Base-by-base conservation (phyloP, 2,329 filamentous ascomycete species). In the Macrophomina pseudophaseolina region DNA sequence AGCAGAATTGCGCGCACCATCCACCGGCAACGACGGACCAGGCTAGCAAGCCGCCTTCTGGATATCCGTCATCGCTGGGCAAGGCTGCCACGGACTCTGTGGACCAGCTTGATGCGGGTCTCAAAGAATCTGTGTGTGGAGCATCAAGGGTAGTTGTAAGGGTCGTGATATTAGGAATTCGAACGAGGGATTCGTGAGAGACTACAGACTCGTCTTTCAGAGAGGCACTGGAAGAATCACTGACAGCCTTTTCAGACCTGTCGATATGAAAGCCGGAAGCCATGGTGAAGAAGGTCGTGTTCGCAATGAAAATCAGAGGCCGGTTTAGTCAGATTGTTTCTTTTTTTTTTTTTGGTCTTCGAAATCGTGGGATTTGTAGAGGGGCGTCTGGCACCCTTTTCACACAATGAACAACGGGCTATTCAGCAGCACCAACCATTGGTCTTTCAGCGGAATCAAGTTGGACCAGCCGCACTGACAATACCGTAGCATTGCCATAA, bases 1-100 rank as follows among this genome's bases (percentile, higher is more conserved):
- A 77, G 64, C 75, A 75, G 70, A 80, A 81, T 59, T 79, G 74
- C 23, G 77, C 72, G 9, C 78, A 74, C 32, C 74, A 74, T 3
- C 75, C 76, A 18, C 78, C 78, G 2, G 72, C 35, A 4, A 80
- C 74, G 5, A 75, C 77, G 6, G 78, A 69, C 76, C 75, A 79
- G n/a, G 76, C 76, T 70, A 71, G 56, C 23, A 40, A 66, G n/a
- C 70, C 73, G 53, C 75, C 72, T 63, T 79, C 75, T 53, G 70
- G 51, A 35, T 28, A 35, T 7, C 46, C 6, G 23, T 28, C 46
- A 16, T 44, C 16, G 16, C 42, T 44, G 42, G 42, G 2, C 16
- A 44, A 16, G 11, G 42, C 11, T 44, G 42, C 16, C 16, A 14
- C 7, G 9, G 42, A n/a, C 16, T 44, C 12, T 9, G 11, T 14